Evolutionary conservation across 2,329 filamentous ascomycete species (phyloP).

Genomic region (Aspergillus sp.): DNA sequence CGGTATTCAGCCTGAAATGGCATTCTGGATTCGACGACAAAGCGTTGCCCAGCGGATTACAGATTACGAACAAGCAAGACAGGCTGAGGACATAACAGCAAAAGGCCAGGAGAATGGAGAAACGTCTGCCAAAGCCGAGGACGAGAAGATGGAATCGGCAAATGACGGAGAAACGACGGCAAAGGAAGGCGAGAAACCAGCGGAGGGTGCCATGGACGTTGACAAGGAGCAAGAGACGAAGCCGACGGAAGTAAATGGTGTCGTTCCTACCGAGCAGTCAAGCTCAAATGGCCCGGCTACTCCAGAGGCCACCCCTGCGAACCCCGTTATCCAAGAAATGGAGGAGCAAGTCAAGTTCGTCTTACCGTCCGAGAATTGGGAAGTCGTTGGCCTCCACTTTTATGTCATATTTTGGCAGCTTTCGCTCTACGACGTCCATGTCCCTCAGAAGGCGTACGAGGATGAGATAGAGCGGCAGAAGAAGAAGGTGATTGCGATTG

Average conservation of each 20-base stretch:
- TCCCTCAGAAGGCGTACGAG: conserved; percentile 68
- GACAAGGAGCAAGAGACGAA: conserved; percentile 19
- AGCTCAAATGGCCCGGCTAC: conserved; percentile 20
- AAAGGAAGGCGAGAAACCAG: conserved; percentile 10
- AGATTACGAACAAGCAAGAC: conserved; percentile 27
- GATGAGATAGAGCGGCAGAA: conserved; percentile 62
- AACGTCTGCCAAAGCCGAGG: conserved; percentile 18
- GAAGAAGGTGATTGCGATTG: conserved; percentile 57
- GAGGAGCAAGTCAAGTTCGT: conserved; percentile 57
- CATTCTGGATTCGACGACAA: conserved; percentile 72
- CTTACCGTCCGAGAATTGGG: conserved; percentile 55
- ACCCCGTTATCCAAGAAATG: conserved; percentile 64
- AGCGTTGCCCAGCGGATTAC: conserved; percentile 60
- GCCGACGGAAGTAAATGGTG: conserved; percentile 7
- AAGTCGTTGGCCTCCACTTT: conserved; percentile 66
- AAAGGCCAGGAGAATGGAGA: conserved; percentile 17
- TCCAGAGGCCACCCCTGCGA: conserved; percentile 43
- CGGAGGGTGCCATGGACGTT: conserved; percentile 25
- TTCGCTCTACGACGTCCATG: conserved; percentile 68
- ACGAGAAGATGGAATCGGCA: conserved; percentile 27
- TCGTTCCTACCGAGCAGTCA: conserved; percentile 7
- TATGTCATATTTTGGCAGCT: conserved; percentile 91
- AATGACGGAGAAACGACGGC: conserved; percentile 15
- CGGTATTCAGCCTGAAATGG: conserved; percentile 67
- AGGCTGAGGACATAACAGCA: conserved; percentile 17